Conservation (phyloP, 768 basidiomycete species). For the Xerocomellus amylosporus region DNA sequence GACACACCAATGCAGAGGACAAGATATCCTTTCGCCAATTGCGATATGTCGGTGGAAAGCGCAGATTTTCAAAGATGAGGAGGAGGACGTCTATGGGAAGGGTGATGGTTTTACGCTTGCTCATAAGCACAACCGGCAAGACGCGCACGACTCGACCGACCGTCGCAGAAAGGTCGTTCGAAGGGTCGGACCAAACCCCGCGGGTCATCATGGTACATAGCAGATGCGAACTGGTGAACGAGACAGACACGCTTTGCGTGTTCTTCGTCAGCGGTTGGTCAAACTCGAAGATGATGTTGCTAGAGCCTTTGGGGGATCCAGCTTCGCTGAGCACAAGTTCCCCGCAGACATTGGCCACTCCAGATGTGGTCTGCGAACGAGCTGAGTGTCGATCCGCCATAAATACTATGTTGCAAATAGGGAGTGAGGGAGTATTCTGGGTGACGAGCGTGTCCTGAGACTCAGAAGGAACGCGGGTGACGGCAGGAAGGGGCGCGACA, state of each 20-base stretch:
- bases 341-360: neutral
- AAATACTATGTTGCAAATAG: slow-evolving; percentile 2
- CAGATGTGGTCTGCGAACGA: neutral
- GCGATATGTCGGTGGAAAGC: neutral
- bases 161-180: neutral
- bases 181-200: neutral
- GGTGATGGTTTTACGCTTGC: neutral
- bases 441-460: neutral
- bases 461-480: neutral
- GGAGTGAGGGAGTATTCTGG: neutral
- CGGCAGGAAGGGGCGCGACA: neutral
- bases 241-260: slow-evolving; percentile 15
- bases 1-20: slow-evolving; percentile 9
- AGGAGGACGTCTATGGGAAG: slow-evolving; percentile 11
- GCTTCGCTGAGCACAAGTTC: neutral
- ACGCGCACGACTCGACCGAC: slow-evolving; percentile 7
- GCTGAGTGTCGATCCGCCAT: neutral
- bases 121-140: neutral
- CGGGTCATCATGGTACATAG: neutral
- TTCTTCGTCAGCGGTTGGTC: neutral
- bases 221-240: slow-evolving; percentile 2
- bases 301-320: neutral
- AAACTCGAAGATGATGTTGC: slow-evolving; percentile 7
- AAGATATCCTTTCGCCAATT: slow-evolving; percentile 7
- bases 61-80: slow-evolving; percentile 4